Evolutionary conservation across 306 rosid species (phyloP), one percentile per base, ranked within the genome.

Genomic region (Begonia loranthoides): DNA sequence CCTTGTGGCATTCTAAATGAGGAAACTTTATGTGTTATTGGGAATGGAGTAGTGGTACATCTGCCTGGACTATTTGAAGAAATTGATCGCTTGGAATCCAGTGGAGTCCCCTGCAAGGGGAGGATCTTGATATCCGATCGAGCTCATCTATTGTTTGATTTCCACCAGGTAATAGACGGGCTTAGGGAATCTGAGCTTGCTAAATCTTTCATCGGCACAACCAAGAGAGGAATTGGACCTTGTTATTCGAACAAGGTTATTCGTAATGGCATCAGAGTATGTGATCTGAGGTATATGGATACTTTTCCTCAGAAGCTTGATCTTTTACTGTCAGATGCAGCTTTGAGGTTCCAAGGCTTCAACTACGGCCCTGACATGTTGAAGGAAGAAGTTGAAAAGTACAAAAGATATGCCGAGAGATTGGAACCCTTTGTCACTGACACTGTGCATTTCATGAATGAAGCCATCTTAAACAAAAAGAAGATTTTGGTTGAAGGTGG

Each of bases 221-320:
- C 99, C 58, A 90, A 70, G 83, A 80, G 94, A 80, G 99, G 99
- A 22, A 90, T 90, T 72, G 96, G 99, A 24, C 95, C 95, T 22
- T 80, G 92, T 74, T 90, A 90, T 66, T 70, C 99, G 11, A 90
- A 73, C 79, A 90, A 90, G 82, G 95, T 70, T 22, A 82, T 53
- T 59, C 77, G 95, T 9, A 86, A 86, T 69, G 99, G 99, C 50
- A 72, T 90, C 69, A 69, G 99, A 79, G 95, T 86, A 14, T 11
- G 86, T 54, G 99, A 90, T 68, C 63, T 90, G 77, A 74, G 92
- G 71, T 70, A 78, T 81, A 76, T 90, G 93, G 94, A 90, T 62
- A 80, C 86, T 64, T 77, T 90, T 36, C 88, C 86, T 41, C 83
- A 76, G 58, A 90, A 82, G 72, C 84, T 86, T 53, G 99, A 90